Conservation (phyloP, 345 rosid species). For the Heritiera fomes region DNA sequence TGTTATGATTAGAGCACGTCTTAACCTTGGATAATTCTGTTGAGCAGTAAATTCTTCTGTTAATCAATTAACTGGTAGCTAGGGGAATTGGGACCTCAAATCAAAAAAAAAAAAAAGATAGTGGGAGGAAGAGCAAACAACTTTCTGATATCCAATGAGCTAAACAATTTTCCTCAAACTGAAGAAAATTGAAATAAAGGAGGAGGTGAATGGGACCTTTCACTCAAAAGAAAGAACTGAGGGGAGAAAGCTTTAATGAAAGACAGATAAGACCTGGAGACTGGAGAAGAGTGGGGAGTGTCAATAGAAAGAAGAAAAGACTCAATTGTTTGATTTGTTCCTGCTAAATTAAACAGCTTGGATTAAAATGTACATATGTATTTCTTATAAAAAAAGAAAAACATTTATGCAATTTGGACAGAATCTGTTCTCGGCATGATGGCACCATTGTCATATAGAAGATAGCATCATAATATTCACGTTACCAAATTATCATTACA, state of each 20-base stretch:
- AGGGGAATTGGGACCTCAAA: background rate
- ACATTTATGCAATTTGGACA: background rate
- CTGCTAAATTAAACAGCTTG: background rate
- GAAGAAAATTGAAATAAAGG: background rate
- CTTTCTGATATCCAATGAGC: slow-evolving; percentile 8
- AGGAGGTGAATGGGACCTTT: slow-evolving; percentile 17
- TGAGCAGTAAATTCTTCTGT: background rate
- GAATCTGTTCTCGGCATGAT: background rate
- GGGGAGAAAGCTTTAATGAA: background rate
- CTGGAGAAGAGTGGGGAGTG: background rate
- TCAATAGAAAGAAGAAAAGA: background rate
- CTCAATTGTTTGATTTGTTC: background rate
- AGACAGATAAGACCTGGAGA: background rate
- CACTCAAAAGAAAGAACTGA: slow-evolving; percentile 14
- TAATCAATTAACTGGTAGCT: background rate
- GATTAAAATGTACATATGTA: background rate
- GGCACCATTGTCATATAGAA: background rate
- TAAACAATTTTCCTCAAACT: slow-evolving; percentile 18
- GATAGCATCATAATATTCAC: background rate
- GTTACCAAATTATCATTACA: background rate
- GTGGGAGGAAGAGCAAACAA: background rate
- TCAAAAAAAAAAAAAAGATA: background rate
- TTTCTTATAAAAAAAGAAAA: background rate
- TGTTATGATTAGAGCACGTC: background rate
- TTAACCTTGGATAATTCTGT: background rate